Base-by-base conservation (phyloP, 495 filamentous ascomycete species). In the Neurospora sp. region DNA sequence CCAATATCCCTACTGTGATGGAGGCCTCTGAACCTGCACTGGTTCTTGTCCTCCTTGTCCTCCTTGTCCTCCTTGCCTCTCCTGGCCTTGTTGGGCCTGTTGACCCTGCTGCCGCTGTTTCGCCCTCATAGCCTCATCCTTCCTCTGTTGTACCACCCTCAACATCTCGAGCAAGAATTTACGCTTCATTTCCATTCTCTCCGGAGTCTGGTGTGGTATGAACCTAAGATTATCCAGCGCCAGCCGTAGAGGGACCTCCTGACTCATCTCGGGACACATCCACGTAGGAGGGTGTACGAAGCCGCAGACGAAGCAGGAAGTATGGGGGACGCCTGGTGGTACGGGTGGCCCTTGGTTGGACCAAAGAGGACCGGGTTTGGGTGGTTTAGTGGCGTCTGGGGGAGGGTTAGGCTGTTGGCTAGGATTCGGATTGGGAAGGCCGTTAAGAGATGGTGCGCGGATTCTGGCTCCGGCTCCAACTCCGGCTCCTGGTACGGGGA, bases 211-310 rank as follows among this genome's bases (percentile, higher is more conserved):
- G 35, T 44, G 66, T 18, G 35, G 40, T 20, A 41, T 23, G n/a
- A 16, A 39, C 69, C 72, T 59, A 14, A 80, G 35, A 70, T 42
- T 23, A 48, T 80, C 79, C 11, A 80, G 66, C 8, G 75, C 76
- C 27, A 80, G 27, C 37, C 79, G 46, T 42, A 85, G 31, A 10
- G 74, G 76, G 12, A 78, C 71, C 62, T 82, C 78, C 1, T 74
- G 78, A 62, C 54, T 72, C 62, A 81, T 76, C 74, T 84, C 78
- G 8, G 83, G 74, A 44, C 83, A 85, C 12, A 75, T 70, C 54
- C 74, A 73, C 14, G 39, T 70, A 9, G 35, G 31, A 5, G 78
- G 72, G 72, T 85, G 83, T 44, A 40, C 39, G 74, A 59, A 74
- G 10, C 23, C 72, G 44, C 83, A 85, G 4, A 84, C 75, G 12